A percentile compares a stretch with the other conserved stretches of the same genome.
Conservation (phyloP, 2,329 filamentous ascomycete genomes). For the Verticillium dahliae region DNA sequence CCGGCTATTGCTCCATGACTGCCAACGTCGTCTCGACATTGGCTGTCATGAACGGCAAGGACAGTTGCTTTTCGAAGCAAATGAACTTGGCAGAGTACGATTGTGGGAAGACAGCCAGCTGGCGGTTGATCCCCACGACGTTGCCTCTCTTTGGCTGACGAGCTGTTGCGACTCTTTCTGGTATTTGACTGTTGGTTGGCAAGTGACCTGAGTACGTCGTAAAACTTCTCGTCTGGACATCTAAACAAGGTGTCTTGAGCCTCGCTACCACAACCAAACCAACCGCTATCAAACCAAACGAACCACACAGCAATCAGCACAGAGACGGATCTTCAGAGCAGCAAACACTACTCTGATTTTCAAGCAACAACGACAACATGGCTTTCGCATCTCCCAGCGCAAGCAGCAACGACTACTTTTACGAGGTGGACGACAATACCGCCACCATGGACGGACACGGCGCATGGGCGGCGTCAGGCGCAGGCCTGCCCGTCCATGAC, state of each 20-base stretch:
- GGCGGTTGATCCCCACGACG: not conserved
- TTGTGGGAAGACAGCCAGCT: not conserved
- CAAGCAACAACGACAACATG: slow-evolving; percentile 2
- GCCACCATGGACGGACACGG: not conserved
- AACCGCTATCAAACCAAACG: not conserved
- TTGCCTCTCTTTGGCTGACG: not conserved
- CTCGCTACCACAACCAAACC: slow-evolving; percentile 7
- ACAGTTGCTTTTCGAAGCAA: not conserved
- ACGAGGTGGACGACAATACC: not conserved
- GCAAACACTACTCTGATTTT: not conserved
- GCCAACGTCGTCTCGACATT: not conserved
- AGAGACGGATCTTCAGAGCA: not conserved
- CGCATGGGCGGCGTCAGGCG: not conserved
- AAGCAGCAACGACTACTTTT: slow-evolving; percentile 1
- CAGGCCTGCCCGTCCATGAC: not conserved
- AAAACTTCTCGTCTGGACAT: slow-evolving; percentile 13
- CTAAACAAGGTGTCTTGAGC: slow-evolving; percentile 9
- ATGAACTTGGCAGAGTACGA: not conserved
- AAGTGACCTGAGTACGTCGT: slow-evolving; percentile 14
- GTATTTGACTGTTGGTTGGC: slow-evolving; percentile 7
- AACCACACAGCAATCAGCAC: not conserved
- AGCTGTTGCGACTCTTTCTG: not conserved
- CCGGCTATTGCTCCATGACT: not conserved
- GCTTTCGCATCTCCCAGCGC: slow-evolving; percentile 6
- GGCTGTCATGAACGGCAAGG: not conserved